Conservation (phyloP, 805 yeast species). For the Wickerhamiella sergipiensis region DNA sequence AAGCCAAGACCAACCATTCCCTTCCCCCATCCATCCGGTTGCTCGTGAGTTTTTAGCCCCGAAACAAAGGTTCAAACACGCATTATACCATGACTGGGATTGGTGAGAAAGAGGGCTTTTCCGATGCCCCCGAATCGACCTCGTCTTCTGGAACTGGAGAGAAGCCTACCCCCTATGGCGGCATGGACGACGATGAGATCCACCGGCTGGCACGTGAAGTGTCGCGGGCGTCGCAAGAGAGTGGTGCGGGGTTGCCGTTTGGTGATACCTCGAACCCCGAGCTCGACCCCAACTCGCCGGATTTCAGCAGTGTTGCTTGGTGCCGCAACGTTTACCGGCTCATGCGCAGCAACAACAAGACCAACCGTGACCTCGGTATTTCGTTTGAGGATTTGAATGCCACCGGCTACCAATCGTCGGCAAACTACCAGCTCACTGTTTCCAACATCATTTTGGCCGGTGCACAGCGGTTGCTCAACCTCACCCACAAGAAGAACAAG, state of each 20-base stretch:
- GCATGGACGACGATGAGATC: conserved; percentile 8
- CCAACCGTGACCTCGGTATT: conserved; percentile 45
- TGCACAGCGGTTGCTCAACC: conserved; percentile 16
- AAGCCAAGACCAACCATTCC: background rate
- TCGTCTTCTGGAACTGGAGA: background rate
- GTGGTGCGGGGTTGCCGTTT: background rate
- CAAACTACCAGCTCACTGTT: conserved; percentile 55
- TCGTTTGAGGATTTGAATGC: conserved; percentile 47
- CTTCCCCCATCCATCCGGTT: background rate
- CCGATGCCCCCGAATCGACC: background rate
- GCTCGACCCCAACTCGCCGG: conserved; percentile 44
- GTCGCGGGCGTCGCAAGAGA: background rate
- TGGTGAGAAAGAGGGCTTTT: background rate
- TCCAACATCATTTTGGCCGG: conserved; percentile 27
- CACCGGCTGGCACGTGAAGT: conserved; percentile 1
- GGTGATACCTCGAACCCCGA: conserved; percentile 25
- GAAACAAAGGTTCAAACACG: too few species aligned
- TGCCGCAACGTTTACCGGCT: conserved; percentile 43
- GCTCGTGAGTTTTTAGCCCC: too few species aligned
- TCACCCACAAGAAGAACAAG: conserved; percentile 2
- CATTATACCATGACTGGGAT: background rate
- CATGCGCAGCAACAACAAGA: conserved; percentile 40
- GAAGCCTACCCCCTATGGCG: conserved; percentile 2
- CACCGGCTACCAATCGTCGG: conserved; percentile 28
- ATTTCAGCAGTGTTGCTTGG: conserved; percentile 50